Base-by-base conservation (phyloP, 2,329 filamentous ascomycete genomes). In the Coniochaeta ligniaria region DNA sequence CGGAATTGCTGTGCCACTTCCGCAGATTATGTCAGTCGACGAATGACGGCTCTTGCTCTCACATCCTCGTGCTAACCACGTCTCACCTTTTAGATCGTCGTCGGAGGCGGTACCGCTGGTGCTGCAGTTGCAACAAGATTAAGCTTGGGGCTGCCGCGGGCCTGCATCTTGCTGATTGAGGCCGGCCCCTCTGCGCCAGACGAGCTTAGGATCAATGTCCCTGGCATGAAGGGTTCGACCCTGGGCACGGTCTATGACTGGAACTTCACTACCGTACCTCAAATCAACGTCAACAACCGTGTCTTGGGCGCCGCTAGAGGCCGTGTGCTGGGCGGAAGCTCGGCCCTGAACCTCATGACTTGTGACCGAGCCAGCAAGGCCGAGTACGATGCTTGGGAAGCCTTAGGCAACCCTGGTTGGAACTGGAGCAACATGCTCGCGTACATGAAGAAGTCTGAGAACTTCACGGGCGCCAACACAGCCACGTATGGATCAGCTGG, bases 241-340 rank as follows among this genome's bases (percentile, higher is more conserved):
- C 41, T 68, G 22, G 65, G 62, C 16, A 64, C 61, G 11, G 60
- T 60, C 2, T 71, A 69, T 41, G 71, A 79, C 66, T 75, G 76
- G 67, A 74, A 73, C 57, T 75, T 79, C 65, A 71, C 74, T 11
- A 76, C 77, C 0, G 68, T 70, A 7, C 69, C 75, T 2, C 77
- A 79, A 58, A 61, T 69, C 1, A 63, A 68, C 22, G 71, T 78
- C 3, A 72, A 75, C n/a, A 68, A 70, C 9, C 72, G 76, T 1
- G 68, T 6, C 73, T 77, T 41, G 73, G 73, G 16, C 71, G 77
- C 6, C 79, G 77, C 12, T 76, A 77, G 57, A 35, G 52, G 52
- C 14, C 26, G 31, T 31, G 75, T 78, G 0, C 71, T 82, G 0
- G 79, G 79, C 14, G 79, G 79, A 14, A 76, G 73, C 36, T 76